These are phyloP conservation scores for Cryptosporidium andersoni DNA, from an alignment of 169 alveolate species.

Conservation along the genomic window DNA sequence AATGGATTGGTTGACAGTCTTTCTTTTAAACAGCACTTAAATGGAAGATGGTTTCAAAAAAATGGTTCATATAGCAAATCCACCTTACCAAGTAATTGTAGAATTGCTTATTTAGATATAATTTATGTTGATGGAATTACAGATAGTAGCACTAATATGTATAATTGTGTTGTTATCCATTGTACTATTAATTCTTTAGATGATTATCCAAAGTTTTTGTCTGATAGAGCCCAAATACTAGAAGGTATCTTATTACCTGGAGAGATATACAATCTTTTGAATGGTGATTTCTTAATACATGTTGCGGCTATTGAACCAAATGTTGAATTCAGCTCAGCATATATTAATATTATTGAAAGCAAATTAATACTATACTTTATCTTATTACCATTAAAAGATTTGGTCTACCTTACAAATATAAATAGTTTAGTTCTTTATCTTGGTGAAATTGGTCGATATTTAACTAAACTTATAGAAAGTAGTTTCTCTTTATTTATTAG, in stretches of 20 bases:
- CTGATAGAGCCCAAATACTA: constrained; percentile 1
- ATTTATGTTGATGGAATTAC: not conserved
- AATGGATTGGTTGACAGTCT: no score
- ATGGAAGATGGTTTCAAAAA: no score
- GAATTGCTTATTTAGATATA: constrained; percentile 30
- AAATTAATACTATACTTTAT: constrained; percentile 26
- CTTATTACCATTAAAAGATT: constrained; percentile 2
- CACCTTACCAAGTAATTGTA: not conserved
- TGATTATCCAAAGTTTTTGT: constrained; percentile 34
- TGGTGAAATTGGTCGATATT: no score
- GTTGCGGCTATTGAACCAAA: constrained; percentile 24
- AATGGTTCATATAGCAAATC: no score
- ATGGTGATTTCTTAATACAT: not conserved
- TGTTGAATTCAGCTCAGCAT: not conserved
- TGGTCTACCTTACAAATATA: constrained; percentile 28
- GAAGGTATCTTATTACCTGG: not conserved
- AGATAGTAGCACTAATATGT: not conserved
- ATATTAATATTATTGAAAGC: not conserved
- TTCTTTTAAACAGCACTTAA: no score
- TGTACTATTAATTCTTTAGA: constrained; percentile 13
- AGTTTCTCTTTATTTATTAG: not conserved
- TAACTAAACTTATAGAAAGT: no score
- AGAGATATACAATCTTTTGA: constrained; percentile 2
- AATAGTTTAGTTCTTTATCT: not conserved
- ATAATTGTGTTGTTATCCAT: constrained; percentile 36